Evolutionary conservation across 306 rosid genomes (phyloP), one percentile per base, ranked within the genome.

Genomic region (Begonia masoniana): DNA sequence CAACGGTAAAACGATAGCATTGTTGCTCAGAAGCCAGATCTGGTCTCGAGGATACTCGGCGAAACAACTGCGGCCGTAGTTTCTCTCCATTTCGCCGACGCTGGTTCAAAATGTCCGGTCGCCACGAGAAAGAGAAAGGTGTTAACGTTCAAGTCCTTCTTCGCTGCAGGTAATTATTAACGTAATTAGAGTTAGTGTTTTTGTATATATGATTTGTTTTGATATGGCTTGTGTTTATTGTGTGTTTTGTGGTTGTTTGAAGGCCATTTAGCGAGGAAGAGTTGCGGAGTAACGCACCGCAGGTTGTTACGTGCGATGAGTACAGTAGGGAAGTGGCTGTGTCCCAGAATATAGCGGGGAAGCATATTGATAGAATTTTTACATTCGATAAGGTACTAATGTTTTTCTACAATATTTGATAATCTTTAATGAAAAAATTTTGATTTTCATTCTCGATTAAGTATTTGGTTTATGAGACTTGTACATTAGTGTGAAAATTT

Each of bases 141-240:
- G 97, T 88, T 31, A 88, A 88, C 58, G 97, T 88, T 63, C 97
- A 88, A 60, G 97, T 88, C 43, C 97, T 88, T 53, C 95, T 88
- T 36, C 93, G 95, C 45, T 88, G 97, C 88, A 77, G 97, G 97
- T 88, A 71, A 1, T 45, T 12, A 11, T 7, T 45, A 3, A 9
- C 49, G 13, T 45, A 45, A 2, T 11, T n/a, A 12, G 49, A 10
- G 49, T 12, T 4, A 10, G n/a, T 10, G n/a, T 10, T 45, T 45
- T 13, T 6, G 6, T 14, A 57, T 46, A 63, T 35, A 12, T 53
- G 50, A 15, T 13, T 58, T 3, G 15, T 12, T 4, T 12, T 2
- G 24, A 46, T 16, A 31, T 31, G 39, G 49, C 11, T 12, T 26
- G 8, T 23, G 0, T 24, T 31, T 31, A 31, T 5, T 31, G 39